A percentile compares a stretch with the other conserved stretches of the same genome.
phyloP scores from a whole-genome alignment of 2,329 filamentous ascomycete genomes.

The Colletotrichum nymphaeae region DNA sequence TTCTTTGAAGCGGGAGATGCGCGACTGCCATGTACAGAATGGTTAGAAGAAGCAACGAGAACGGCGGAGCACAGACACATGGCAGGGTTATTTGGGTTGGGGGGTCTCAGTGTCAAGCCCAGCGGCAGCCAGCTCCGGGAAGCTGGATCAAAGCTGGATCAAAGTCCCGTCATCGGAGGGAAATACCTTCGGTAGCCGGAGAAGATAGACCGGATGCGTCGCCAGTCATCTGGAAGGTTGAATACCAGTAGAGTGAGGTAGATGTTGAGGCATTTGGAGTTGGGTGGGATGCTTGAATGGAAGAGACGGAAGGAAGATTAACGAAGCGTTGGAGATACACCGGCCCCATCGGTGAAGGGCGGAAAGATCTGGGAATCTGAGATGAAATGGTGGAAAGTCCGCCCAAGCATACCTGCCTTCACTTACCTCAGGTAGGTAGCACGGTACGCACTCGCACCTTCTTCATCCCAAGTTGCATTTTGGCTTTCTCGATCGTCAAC shows the following conservation, averaged over 20 bases:
- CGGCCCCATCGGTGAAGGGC: not conserved
- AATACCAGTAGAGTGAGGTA: not conserved
- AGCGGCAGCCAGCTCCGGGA: not conserved
- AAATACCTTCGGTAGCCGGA: not conserved
- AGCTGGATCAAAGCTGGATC: not conserved
- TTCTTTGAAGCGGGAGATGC: not conserved
- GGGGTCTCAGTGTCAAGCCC: slow-evolving; percentile 18
- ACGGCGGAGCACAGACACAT: not conserved
- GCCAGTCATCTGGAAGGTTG: not conserved
- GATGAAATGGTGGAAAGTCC: too few species aligned
- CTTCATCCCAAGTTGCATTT: not conserved
- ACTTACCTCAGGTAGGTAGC: not conserved
- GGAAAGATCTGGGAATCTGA: not conserved
- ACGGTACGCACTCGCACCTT: not conserved
- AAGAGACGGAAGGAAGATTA: not conserved
- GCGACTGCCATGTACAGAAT: slow-evolving; percentile 21
- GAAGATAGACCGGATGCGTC: slow-evolving; percentile 6
- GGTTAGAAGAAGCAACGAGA: slow-evolving; percentile 22
- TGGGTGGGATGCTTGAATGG: not conserved
- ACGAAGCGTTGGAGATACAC: not conserved
- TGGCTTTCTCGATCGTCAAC: not conserved
- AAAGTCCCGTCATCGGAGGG: not conserved
- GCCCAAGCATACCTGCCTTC: too few species aligned
- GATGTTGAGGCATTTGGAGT: not conserved
- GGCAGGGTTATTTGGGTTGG: slow-evolving; percentile 6